Conservation (phyloP, 805 yeast genomes). For the Zygoascus biomembranicola region DNA sequence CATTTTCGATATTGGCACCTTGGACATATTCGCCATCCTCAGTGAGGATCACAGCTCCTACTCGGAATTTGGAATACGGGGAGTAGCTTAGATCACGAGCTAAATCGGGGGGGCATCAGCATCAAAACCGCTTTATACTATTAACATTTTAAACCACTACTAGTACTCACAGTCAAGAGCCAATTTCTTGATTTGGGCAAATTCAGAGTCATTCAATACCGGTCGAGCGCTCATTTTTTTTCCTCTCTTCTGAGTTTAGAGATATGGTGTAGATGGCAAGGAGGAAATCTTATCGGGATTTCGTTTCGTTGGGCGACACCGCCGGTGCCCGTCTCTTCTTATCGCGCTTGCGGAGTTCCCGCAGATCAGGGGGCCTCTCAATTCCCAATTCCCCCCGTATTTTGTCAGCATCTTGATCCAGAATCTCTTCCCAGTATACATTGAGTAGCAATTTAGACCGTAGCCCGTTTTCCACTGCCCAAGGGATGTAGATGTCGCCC, state of each 20-base stretch:
- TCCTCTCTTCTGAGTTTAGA: not conserved
- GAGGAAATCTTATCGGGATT: not conserved
- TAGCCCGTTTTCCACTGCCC: conserved; percentile 74
- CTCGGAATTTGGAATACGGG: conserved; percentile 73
- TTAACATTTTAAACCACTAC: no score
- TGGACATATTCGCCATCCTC: conserved; percentile 38
- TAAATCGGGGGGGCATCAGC: not conserved
- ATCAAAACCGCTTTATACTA: no score
- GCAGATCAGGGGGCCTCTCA: conserved; percentile 69
- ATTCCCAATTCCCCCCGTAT: conserved; percentile 66
- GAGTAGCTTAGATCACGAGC: conserved; percentile 51
- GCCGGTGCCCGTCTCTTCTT: not conserved
- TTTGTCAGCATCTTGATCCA: conserved; percentile 65
- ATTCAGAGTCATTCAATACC: not conserved
- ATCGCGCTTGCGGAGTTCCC: conserved; percentile 36
- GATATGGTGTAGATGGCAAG: not conserved
- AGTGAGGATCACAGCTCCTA: conserved; percentile 70
- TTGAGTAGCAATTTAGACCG: conserved; percentile 70
- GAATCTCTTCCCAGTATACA: conserved; percentile 83
- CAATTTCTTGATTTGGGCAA: not conserved
- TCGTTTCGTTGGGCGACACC: not conserved
- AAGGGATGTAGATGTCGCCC: conserved; percentile 67
- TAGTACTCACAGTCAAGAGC: conserved; percentile 1
- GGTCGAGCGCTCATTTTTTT: not conserved
- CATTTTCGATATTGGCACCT: conserved; percentile 93